Evolutionary conservation across 768 basidiomycete species (phyloP).

Genomic region (Russula ochroleuca): DNA sequence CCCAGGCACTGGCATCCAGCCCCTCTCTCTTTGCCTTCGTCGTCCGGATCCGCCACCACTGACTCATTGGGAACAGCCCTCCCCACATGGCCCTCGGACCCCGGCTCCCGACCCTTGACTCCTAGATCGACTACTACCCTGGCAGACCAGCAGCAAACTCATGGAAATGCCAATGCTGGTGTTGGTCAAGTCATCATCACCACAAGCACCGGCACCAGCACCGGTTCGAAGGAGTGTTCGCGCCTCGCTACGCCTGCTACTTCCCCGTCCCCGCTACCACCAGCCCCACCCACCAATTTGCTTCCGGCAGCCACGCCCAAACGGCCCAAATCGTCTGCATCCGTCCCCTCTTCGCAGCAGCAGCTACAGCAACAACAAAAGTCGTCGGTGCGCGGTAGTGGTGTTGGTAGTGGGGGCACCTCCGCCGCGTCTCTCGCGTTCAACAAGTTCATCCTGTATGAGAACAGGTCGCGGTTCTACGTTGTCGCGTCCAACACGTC

Average conservation of each 20-base stretch:
- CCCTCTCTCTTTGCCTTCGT: neutral
- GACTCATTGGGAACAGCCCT: neutral
- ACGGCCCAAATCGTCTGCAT: neutral
- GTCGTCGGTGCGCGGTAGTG: neutral
- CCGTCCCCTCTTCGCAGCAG: neutral
- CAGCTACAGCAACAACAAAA: neutral
- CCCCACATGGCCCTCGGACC: neutral
- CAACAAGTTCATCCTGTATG: conserved; percentile 91
- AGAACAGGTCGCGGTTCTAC: conserved; percentile 87
- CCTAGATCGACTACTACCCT: conserved; percentile 3
- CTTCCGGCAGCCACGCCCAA: neutral
- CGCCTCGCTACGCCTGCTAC: neutral
- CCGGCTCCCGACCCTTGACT: neutral
- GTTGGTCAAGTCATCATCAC: neutral
- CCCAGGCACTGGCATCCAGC: conserved; percentile 1
- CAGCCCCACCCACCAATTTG: neutral
- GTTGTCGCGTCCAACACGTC: conserved; percentile 88
- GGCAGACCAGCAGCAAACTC: neutral
- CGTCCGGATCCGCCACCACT: neutral
- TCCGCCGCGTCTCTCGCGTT: conserved; percentile 30
- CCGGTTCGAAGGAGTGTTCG: neutral
- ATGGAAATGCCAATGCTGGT: neutral
- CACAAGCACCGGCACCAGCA: neutral
- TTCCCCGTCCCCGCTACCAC: neutral
- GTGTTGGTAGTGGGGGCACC: neutral